Conservation (phyloP, 2,329 filamentous ascomycete genomes). For the Phoma sp. region DNA sequence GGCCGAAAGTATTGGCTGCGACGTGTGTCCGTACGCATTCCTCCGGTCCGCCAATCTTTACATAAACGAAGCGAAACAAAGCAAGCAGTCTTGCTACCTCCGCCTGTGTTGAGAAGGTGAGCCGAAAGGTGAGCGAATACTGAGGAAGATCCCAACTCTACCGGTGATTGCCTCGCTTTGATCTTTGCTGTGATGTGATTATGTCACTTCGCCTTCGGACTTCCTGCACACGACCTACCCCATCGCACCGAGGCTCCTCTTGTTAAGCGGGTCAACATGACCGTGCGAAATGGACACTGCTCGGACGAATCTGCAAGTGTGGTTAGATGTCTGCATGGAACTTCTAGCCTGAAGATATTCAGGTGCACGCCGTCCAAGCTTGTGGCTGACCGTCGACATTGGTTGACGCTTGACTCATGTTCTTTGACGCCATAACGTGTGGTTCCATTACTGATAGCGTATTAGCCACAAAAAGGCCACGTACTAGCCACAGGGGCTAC, state of each 20-base stretch:
- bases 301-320: conserved; percentile 15
- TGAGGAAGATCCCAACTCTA: not conserved
- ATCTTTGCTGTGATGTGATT: not conserved
- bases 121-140: not conserved
- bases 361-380: conserved; percentile 5
- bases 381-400: conserved; percentile 10
- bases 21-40: conserved; percentile 15
- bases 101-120: conserved; percentile 1
- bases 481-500: conserved; percentile 13
- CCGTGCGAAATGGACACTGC: not conserved
- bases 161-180: not conserved
- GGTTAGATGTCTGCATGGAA: conserved; percentile 18
- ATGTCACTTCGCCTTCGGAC: conserved; percentile 4
- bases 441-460: conserved; percentile 9
- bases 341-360: conserved; percentile 9
- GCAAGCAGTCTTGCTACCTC: not conserved
- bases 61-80: conserved; percentile 2
- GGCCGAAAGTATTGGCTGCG: conserved; percentile 23
- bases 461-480: conserved; percentile 8
- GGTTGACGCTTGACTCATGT: conserved; percentile 8
- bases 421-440: conserved; percentile 7
- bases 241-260: conserved; percentile 7
- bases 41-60: conserved; percentile 8
- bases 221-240: not conserved
- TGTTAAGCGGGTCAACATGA: conserved; percentile 3